A percentile compares a stretch with the other conserved stretches of the same genome.
These are phyloP conservation scores for Candida cerambycidarum DNA, from an alignment of 805 yeast genomes.

Conservation along the genomic window DNA sequence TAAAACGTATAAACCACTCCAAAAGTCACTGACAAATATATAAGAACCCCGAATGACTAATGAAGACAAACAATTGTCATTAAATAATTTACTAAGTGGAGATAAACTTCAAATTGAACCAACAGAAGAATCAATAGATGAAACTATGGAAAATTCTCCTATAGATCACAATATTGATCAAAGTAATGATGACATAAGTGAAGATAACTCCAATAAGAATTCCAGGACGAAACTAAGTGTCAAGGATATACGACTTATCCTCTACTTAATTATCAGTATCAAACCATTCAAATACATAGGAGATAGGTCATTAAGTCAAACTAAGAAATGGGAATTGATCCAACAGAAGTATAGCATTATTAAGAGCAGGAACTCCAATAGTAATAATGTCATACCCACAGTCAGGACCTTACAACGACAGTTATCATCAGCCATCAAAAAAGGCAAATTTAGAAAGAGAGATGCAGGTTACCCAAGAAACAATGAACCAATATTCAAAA, in stretches of 20 bases:
- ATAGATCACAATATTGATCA: not conserved
- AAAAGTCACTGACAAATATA: too few relatives aligned
- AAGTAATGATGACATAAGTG: not conserved
- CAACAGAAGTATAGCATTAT: constrained; percentile 24
- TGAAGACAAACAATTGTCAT: not conserved
- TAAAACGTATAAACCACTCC: too few relatives aligned
- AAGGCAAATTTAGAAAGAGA: constrained; percentile 18
- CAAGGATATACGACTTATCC: constrained; percentile 29
- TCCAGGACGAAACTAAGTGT: constrained; percentile 26
- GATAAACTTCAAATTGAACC: not conserved
- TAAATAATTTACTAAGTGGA: not conserved
- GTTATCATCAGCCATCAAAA: constrained; percentile 31
- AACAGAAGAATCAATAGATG: too few relatives aligned
- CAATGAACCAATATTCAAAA: constrained; percentile 14
- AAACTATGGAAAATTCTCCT: too few relatives aligned
- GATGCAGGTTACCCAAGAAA: not conserved
- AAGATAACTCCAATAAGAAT: not conserved
- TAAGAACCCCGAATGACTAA: too few relatives aligned
- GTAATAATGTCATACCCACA: constrained; percentile 25
- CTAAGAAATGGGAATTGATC: constrained; percentile 36
- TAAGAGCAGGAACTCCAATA: constrained; percentile 11
- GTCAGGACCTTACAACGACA: constrained; percentile 39
- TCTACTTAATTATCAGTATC: constrained; percentile 28
- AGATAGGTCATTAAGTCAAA: constrained; percentile 31
- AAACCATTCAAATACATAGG: constrained; percentile 41